These are phyloP conservation scores for Schwanniomyces etchellsii DNA, from an alignment of 1,139 yeast species.

Conservation along the genomic window DNA sequence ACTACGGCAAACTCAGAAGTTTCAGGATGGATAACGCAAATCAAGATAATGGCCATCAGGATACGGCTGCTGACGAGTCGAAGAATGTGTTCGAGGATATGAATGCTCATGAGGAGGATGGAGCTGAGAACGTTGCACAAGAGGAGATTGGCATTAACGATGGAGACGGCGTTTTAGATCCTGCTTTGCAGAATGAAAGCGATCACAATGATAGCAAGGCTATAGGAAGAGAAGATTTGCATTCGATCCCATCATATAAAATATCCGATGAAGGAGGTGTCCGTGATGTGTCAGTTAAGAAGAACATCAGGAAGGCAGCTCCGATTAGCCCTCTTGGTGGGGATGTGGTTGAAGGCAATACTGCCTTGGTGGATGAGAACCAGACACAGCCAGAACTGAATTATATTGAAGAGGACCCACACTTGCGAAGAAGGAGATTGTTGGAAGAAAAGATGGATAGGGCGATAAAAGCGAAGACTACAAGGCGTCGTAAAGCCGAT, in stretches of 20 bases:
- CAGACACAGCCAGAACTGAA: conserved; percentile 10
- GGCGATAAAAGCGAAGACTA: conserved; percentile 63
- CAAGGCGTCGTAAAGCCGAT: conserved; percentile 57
- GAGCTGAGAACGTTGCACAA: conserved; percentile 6
- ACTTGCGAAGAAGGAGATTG: conserved; percentile 61
- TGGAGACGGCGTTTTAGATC: conserved; percentile 6
- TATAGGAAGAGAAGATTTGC: conserved; percentile 11
- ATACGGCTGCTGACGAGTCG: background rate
- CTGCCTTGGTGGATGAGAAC: conserved; percentile 9
- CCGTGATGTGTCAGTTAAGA: conserved; percentile 14
- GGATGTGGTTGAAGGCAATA: conserved; percentile 7
- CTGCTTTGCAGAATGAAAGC: conserved; percentile 11
- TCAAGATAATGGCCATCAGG: background rate
- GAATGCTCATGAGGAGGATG: conserved; percentile 4
- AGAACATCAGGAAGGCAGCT: conserved; percentile 28
- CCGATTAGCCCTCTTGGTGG: conserved; percentile 4
- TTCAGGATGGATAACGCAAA: background rate
- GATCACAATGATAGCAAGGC: conserved; percentile 23
- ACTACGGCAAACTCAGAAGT: too few relatives aligned
- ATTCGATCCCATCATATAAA: conserved; percentile 29
- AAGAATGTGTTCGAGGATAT: background rate
- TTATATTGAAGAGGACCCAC: conserved; percentile 33
- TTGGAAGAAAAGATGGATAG: conserved; percentile 78
- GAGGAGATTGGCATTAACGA: too few relatives aligned
- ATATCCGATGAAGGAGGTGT: conserved; percentile 7